Evolutionary conservation across 2,329 filamentous ascomycete species (phyloP).

Genomic region (Trichoderma sp.): DNA sequence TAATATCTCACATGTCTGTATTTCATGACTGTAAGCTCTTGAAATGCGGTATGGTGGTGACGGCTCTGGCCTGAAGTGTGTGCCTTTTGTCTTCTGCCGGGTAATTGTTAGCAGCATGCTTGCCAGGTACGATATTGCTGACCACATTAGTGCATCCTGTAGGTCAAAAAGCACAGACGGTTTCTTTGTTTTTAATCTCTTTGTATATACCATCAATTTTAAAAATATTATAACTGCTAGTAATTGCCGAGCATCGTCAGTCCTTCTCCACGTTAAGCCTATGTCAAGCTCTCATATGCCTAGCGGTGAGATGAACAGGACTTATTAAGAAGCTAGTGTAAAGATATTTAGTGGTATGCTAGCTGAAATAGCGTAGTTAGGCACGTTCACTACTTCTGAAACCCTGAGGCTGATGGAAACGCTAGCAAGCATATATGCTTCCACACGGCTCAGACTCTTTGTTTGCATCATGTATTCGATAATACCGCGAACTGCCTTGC

Average conservation of each 20-base stretch:
- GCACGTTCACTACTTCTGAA: conserved; percentile 5
- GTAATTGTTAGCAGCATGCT: not conserved
- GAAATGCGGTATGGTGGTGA: too few species aligned
- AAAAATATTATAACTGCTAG: not conserved
- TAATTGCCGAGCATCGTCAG: not conserved
- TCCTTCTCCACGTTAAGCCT: not conserved
- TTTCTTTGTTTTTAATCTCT: not conserved
- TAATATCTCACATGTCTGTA: too few species aligned
- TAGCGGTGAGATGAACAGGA: not conserved
- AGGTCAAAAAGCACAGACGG: not conserved
- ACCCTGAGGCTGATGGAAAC: not conserved
- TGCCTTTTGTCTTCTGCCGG: not conserved
- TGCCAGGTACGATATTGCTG: not conserved
- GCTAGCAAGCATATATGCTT: conserved; percentile 12
- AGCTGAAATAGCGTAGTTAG: not conserved
- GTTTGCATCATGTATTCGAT: conserved; percentile 4
- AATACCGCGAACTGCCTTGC: not conserved
- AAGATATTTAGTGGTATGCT: not conserved
- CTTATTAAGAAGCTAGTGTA: not conserved
- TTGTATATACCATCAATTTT: not conserved
- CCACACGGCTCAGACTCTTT: not conserved
- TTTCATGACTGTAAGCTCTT: too few species aligned
- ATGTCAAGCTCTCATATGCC: not conserved
- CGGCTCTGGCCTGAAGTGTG: too few species aligned
- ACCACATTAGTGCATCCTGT: not conserved